Conservation (phyloP, 2,329 filamentous ascomycete species). For the Fusarium sp. region DNA sequence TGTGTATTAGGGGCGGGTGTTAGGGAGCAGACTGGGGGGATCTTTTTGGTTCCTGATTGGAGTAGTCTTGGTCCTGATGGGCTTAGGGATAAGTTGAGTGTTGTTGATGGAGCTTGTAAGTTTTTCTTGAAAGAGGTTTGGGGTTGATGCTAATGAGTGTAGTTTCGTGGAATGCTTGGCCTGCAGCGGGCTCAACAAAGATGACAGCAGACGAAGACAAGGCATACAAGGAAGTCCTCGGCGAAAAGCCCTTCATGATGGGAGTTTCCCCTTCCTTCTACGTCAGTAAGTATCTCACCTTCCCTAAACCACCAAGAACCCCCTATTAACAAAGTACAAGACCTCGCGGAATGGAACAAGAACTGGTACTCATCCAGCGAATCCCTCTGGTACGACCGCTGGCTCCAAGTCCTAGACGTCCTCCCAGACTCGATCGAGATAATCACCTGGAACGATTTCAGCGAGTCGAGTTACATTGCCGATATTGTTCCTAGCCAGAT, state of each 20-base stretch:
- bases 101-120: conserved; percentile 41
- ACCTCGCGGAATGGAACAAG: conserved; percentile 63
- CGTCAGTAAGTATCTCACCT: conserved; percentile 50
- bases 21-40: conserved; percentile 44
- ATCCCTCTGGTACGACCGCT: conserved; percentile 66
- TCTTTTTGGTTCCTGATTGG: conserved; percentile 59
- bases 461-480: conserved; percentile 63
- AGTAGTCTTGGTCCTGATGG: conserved; percentile 41
- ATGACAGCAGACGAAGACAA: conserved; percentile 49
- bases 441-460: conserved; percentile 63
- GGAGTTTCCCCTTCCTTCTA: conserved; percentile 67
- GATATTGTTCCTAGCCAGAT: conserved; percentile 53
- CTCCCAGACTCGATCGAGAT: conserved; percentile 57
- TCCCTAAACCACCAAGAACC: not conserved
- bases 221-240: conserved; percentile 47
- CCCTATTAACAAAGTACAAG: not conserved
- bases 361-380: conserved; percentile 71
- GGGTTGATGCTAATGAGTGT: conserved; percentile 4
- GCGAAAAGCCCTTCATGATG: conserved; percentile 58
- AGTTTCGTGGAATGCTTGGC: conserved; percentile 54
- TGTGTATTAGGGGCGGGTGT: conserved; percentile 56
- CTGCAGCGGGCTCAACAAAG: conserved; percentile 42
- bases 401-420: conserved; percentile 59
- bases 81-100: conserved; percentile 33
- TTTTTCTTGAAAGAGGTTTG: not conserved